Percentiles rank a stretch among this genome's conserved stretches.
These are phyloP conservation scores for Leucocoprinus leucothites DNA, from an alignment of 768 basidiomycete species.

Conservation along the genomic window DNA sequence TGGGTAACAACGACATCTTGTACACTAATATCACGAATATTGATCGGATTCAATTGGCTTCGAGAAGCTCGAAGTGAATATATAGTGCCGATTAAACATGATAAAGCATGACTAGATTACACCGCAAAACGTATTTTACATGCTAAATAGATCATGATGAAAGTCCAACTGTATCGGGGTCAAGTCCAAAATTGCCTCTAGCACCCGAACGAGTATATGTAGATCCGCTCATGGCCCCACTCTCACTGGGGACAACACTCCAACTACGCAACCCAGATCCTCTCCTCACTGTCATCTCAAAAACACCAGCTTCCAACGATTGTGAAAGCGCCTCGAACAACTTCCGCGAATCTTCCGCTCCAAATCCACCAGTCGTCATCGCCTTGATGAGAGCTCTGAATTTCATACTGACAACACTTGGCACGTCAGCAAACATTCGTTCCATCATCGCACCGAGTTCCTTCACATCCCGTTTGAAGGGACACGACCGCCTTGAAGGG, in stretches of 20 bases:
- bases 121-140: too few species aligned
- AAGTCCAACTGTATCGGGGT: background rate
- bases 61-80: too few species aligned
- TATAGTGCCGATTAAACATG: too few species aligned
- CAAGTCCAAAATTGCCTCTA: slow-evolving; percentile 9
- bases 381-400: slow-evolving; percentile 41
- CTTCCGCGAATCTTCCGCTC: slow-evolving; percentile 46
- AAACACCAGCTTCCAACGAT: slow-evolving; percentile 37
- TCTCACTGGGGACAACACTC: background rate
- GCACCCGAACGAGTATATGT: background rate
- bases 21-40: too few species aligned
- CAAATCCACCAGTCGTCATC: slow-evolving; percentile 46
- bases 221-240: background rate
- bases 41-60: too few species aligned
- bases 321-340: slow-evolving; percentile 48
- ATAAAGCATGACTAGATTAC: too few species aligned
- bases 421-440: slow-evolving; percentile 30
- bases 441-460: slow-evolving; percentile 39
- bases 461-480: slow-evolving; percentile 36
- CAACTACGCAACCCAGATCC: background rate
- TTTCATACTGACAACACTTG: slow-evolving; percentile 20
- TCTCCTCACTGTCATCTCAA: slow-evolving; percentile 24
- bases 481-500: slow-evolving; percentile 12
- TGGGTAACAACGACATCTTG: too few species aligned
- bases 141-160: background rate